Base-by-base conservation (phyloP, 2,329 filamentous ascomycete genomes). In the Colletotrichum siamense region DNA sequence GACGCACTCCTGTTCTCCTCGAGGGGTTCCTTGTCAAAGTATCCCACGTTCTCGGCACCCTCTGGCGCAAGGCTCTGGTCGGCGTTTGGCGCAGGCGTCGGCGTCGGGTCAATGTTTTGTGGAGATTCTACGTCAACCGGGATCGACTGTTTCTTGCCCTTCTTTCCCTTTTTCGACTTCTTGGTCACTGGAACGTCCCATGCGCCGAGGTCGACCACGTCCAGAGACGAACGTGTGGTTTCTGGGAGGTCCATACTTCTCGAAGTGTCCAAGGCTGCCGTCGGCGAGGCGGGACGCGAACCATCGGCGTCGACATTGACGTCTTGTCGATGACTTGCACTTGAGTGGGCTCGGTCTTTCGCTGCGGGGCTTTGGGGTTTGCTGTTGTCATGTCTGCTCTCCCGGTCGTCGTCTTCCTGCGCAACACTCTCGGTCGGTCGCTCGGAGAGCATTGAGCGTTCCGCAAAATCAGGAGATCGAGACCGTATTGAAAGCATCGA, bases 61-160 rank as follows among this genome's bases (percentile, higher is more conserved):
- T 75, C 30, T 63, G 28, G 30, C 28, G 24, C n/a, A 26, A 32
- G 57, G 22, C 24, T 26, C n/a, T 57, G 62, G 5, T 8, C 22
- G 18, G 22, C 16, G 15, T 59, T 24, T n/a, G 66, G 6, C 12
- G 30, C 36, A 8, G 24, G n/a, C 9, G 30, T 18, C 13, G 24
- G n/a, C 9, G 30, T 18, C 13, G 55, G 26, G 30, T 12, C 49
- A 15, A 57, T 18, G 62, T 39, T 68, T 12, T 55, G 22, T 6
- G 39, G 63, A 13, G 39, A 63, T 18, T 13, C 32, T 3, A 62
- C 10, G 13, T 68, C 73, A 12, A n/a, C 34, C 12, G 63, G 22
- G 5, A 49, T 24, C 3, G 62, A 63, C 12, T 73, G 69, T 73
- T 81, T 82, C 75, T 84, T 83, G 74, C 83, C 80, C 75, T 82